A percentile compares a stretch with the other conserved stretches of the same genome.
These are phyloP conservation scores for Macadamia tetraphylla DNA, from an alignment of 164 flowering plant genomes.

Conservation along the genomic window DNA sequence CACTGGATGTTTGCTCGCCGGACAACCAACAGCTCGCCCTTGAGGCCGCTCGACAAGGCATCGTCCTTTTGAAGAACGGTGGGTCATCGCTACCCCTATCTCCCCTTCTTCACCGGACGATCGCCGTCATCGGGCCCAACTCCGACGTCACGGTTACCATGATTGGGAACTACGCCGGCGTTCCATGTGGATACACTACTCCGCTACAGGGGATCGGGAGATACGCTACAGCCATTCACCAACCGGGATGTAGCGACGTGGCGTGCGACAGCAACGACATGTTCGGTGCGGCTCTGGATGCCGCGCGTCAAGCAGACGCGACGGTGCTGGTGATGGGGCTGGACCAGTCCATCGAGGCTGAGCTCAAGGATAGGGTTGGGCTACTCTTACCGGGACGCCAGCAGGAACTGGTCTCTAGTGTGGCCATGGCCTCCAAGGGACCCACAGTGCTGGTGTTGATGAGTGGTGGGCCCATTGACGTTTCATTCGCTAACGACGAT, in stretches of 20 bases:
- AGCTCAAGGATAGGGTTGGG: slow-evolving; percentile 50
- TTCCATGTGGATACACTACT: slow-evolving; percentile 74
- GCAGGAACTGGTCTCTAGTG: slow-evolving; percentile 62
- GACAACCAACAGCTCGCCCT: slow-evolving; percentile 65
- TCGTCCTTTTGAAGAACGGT: slow-evolving; percentile 70
- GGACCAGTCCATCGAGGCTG: slow-evolving; percentile 88
- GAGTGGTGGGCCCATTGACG: slow-evolving; percentile 92
- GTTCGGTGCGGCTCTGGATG: slow-evolving; percentile 52
- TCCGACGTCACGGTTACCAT: slow-evolving; percentile 70
- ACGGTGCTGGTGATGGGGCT: slow-evolving; percentile 82
- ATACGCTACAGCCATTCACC: slow-evolving; percentile 50
- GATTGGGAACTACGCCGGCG: slow-evolving; percentile 84
- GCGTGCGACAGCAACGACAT: slow-evolving; percentile 37
- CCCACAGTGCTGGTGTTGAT: slow-evolving; percentile 70
- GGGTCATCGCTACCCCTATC: slow-evolving; percentile 59
- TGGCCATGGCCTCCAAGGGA: slow-evolving; percentile 65
- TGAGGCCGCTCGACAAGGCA: slow-evolving; percentile 92
- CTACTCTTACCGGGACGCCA: slow-evolving; percentile 81
- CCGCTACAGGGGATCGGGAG: slow-evolving; percentile 67
- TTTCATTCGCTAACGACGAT: slow-evolving; percentile 67
- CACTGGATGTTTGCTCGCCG: slow-evolving; percentile 56
- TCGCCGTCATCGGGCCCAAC: slow-evolving; percentile 88
- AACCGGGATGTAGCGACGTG: slow-evolving; percentile 60
- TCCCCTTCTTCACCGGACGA: slow-evolving; percentile 34
- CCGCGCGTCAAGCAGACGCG: slow-evolving; percentile 72